Evolutionary conservation across 176 grass and related monocot genomes (phyloP).

Genomic region (Aegilops bicornis): DNA sequence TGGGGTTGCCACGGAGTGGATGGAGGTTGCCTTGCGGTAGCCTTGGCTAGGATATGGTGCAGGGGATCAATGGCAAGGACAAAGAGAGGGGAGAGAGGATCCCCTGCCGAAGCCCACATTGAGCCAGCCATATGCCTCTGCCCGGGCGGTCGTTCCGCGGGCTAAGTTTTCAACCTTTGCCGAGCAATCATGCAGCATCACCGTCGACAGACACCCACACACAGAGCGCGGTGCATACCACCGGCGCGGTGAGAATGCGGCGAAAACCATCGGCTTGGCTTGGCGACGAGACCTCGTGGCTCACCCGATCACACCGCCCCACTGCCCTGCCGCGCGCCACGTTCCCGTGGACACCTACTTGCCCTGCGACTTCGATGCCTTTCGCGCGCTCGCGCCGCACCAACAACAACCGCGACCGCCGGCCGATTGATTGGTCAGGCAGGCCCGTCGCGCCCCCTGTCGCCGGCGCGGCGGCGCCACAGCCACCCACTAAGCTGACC

Average conservation of each 20-base stretch:
- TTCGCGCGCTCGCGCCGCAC: not conserved
- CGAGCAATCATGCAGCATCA: not conserved
- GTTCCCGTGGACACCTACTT: not conserved
- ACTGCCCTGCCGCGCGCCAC: not conserved
- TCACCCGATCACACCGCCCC: not conserved
- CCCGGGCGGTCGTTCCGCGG: no score
- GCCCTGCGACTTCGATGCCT: not conserved
- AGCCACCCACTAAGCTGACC: not conserved
- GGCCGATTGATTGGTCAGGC: not conserved
- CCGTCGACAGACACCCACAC: no score
- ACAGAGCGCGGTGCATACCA: no score
- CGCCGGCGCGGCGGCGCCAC: not conserved
- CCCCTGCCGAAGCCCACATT: no score
- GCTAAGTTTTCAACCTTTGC: not conserved
- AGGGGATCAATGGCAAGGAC: no score
- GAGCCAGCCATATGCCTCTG: no score
- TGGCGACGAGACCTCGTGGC: not conserved
- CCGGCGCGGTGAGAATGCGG: not conserved
- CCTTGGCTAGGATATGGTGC: no score
- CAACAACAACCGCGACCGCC: not conserved
- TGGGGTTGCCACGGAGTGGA: no score
- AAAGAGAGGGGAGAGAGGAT: no score
- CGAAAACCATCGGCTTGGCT: not conserved
- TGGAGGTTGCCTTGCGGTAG: no score
- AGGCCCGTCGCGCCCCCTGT: not conserved